These are phyloP conservation scores for Dictyostelium firmibasis DNA, from an alignment of 78 protist genomes.

Conservation along the genomic window DNA sequence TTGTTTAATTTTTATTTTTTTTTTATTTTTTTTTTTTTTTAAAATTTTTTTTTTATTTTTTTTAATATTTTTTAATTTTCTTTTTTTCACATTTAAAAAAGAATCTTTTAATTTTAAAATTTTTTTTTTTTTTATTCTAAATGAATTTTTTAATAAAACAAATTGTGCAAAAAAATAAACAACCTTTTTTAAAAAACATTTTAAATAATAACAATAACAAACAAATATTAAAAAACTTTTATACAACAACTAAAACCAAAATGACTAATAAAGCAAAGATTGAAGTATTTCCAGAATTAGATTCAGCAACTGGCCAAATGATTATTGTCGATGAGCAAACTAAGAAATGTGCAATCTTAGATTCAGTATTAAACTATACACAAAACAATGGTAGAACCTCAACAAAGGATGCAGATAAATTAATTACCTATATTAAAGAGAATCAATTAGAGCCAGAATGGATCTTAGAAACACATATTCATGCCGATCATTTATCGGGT, in stretches of 20 bases:
- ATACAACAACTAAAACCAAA: not conserved
- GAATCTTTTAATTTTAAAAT: not conserved
- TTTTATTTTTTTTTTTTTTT: not conserved
- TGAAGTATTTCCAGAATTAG: slow-evolving; percentile 45
- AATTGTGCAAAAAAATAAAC: not conserved
- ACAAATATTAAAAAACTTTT: not conserved
- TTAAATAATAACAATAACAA: not conserved
- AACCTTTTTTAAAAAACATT: not conserved
- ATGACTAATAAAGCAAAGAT: slow-evolving; percentile 14
- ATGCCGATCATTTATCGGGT: slow-evolving; percentile 82
- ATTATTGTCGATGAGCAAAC: slow-evolving; percentile 53
- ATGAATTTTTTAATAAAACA: not conserved
- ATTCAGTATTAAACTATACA: slow-evolving; percentile 70
- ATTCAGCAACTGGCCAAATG: slow-evolving; percentile 64
- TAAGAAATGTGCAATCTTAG: slow-evolving; percentile 75
- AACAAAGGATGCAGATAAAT: slow-evolving; percentile 52
- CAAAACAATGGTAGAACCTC: slow-evolving; percentile 10
- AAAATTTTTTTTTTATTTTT: not conserved
- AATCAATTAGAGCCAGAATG: slow-evolving; percentile 44
- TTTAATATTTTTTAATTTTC: not conserved
- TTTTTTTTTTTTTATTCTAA: not conserved
- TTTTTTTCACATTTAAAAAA: not conserved
- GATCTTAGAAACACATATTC: slow-evolving; percentile 83
- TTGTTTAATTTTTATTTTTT: too few species aligned
- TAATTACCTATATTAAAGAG: slow-evolving; percentile 28